Base-by-base conservation (phyloP, 805 yeast species). In the Teunomyces aglyptinius region DNA sequence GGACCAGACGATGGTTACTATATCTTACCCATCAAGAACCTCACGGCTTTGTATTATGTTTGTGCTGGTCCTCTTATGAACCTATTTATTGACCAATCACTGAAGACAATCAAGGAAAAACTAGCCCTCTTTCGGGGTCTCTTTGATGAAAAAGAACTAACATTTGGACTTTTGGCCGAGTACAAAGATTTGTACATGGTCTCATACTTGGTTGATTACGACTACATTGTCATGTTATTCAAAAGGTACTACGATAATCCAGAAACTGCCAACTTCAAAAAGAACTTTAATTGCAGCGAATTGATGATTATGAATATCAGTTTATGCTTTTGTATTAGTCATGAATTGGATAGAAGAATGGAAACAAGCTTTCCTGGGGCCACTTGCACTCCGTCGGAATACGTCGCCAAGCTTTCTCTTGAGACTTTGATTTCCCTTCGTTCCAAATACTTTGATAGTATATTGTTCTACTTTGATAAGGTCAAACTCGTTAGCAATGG, bases 401-500 rank as follows among this genome's bases (percentile, higher is more conserved):
- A 13, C 11, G 6, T 44, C 7, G 29, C 41, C 18, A 12, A 38
- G 19, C 16, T 24, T 12, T 8, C 33, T 6, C 32, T 22, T 8
- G 38, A 40, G 6, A 40, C 41, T 18, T 27, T 45, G 16, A 27
- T 28, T 10, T 6, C 22, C 4, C 16, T 41, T 12, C 36, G 41
- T 8, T 24, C 39, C 8, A 45, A 27, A 18, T 26, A 32, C 32
- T 35, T 45, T 16, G 26, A 26, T 11, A 55, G 52, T 48, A 63
- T 81, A 0, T 58, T 82, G 19, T 77, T 64, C 54, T 84, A 80
- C 56, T 83, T 75, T 52, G 80, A 79, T 52, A 69, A 78, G 49
- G 58, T 81, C 7, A 62, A 75, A 6, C 65, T 78, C 2, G 57
- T 75, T 31, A 75, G 79, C 51, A 84, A 78, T 48, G 85, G 83